Evolutionary conservation across 2,329 filamentous ascomycete genomes (phyloP).

Genomic region (Claviceps cyperi): DNA sequence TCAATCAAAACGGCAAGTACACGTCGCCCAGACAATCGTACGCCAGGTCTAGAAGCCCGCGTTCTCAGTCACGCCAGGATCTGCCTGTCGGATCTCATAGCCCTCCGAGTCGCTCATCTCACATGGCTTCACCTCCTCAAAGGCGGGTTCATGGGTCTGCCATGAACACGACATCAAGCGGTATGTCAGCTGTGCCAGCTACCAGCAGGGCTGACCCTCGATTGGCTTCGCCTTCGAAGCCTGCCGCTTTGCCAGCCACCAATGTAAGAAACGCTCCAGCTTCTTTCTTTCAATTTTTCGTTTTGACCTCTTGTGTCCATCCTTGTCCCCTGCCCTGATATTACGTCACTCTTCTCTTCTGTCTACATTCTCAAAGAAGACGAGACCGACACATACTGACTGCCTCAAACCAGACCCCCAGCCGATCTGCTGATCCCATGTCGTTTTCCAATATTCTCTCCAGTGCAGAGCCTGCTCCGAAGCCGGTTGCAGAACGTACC

Average conservation of each 20-base stretch:
- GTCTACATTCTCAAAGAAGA: too few species aligned
- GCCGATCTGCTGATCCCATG: conserved; percentile 74
- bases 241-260: conserved; percentile 17
- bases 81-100: conserved; percentile 28
- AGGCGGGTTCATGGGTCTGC: conserved; percentile 27
- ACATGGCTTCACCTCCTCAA: conserved; percentile 33
- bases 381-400: neutral
- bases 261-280: conserved; percentile 18
- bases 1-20: conserved; percentile 32
- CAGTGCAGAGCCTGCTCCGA: conserved; percentile 52
- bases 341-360: too few species aligned
- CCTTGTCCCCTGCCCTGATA: neutral
- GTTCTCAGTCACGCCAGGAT: conserved; percentile 34
- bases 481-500: conserved; percentile 29
- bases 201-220: conserved; percentile 26
- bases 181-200: conserved; percentile 21
- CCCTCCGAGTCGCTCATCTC: conserved; percentile 23
- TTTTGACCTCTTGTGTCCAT: neutral
- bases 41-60: conserved; percentile 32
- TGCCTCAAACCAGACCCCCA: conserved; percentile 41
- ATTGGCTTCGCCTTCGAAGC: conserved; percentile 25
- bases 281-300: conserved; percentile 7
- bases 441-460: conserved; percentile 92
- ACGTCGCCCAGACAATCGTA: conserved; percentile 33
- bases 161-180: conserved; percentile 26